These are phyloP conservation scores for Agapanthus africanus DNA, from an alignment of 106 monocot species.

Conservation along the genomic window DNA sequence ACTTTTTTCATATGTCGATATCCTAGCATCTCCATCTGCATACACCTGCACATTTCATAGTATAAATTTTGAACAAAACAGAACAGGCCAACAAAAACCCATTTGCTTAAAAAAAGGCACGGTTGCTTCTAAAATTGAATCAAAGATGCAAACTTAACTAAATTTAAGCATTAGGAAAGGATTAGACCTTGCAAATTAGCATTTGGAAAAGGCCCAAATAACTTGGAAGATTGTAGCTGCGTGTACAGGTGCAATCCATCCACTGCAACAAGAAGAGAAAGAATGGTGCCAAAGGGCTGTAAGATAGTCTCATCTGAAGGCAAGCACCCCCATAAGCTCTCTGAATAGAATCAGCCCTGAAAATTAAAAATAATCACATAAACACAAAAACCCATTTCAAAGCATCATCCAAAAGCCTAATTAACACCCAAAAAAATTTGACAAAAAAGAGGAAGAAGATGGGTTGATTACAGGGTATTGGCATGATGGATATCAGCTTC, in stretches of 20 bases:
- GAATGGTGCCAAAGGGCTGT: slow-evolving; percentile 55
- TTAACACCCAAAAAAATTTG: slow-evolving; percentile 1
- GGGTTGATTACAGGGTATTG: slow-evolving; percentile 54
- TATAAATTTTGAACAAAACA: not conserved
- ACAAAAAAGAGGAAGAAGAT: not conserved
- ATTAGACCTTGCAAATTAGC: slow-evolving; percentile 69
- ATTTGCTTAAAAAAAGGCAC: not conserved
- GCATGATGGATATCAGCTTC: slow-evolving; percentile 78
- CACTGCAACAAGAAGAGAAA: slow-evolving; percentile 62
- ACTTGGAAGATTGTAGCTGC: slow-evolving; percentile 56
- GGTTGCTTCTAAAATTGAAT: not conserved
- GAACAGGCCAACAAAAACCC: slow-evolving; percentile 2
- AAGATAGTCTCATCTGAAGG: slow-evolving; percentile 85
- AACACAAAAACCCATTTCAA: slow-evolving; percentile 1
- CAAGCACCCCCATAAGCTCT: slow-evolving; percentile 68
- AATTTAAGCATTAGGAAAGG: not conserved
- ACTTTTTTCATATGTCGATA: slow-evolving; percentile 61
- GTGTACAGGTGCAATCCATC: slow-evolving; percentile 57
- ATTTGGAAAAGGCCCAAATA: slow-evolving; percentile 78
- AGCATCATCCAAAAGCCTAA: slow-evolving; percentile 4
- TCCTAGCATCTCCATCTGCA: slow-evolving; percentile 45
- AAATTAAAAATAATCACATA: not conserved
- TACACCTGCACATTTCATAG: slow-evolving; percentile 40
- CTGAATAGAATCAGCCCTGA: slow-evolving; percentile 70
- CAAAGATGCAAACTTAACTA: not conserved